Conservation (phyloP, 805 yeast genomes). For the Lachancea meyersii region DNA sequence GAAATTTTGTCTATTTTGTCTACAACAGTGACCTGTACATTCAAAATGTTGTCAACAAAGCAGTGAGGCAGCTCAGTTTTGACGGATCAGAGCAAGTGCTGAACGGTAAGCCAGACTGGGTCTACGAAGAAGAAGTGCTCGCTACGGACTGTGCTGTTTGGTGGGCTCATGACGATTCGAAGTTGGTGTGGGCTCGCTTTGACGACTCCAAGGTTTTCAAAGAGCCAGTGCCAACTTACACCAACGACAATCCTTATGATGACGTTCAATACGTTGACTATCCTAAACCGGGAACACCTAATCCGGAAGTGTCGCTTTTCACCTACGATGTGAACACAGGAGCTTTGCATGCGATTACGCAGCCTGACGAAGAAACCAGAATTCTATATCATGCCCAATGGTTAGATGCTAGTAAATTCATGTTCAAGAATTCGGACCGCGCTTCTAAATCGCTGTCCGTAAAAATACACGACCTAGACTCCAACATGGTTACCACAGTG, state of each 20-base stretch:
- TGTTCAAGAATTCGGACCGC: conserved; percentile 60
- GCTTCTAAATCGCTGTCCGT: conserved; percentile 50
- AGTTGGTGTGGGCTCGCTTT: conserved; percentile 47
- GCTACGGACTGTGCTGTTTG: conserved; percentile 54
- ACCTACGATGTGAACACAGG: conserved; percentile 36
- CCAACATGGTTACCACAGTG: conserved; percentile 33
- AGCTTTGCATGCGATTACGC: conserved; percentile 20
- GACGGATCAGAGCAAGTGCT: conserved; percentile 49
- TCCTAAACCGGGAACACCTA: conserved; percentile 65
- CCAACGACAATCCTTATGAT: conserved; percentile 41
- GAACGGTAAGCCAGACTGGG: conserved; percentile 78
- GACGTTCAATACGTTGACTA: conserved; percentile 44
- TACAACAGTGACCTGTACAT: conserved; percentile 50
- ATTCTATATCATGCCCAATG: conserved; percentile 59
- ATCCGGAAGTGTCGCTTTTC: conserved; percentile 49
- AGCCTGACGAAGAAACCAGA: conserved; percentile 19
- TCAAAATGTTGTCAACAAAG: conserved; percentile 30
- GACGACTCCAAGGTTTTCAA: conserved; percentile 55
- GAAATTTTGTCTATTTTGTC: conserved; percentile 51
- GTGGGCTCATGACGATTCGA: conserved; percentile 65
- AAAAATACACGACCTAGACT: conserved; percentile 37
- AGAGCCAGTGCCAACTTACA: conserved; percentile 47
- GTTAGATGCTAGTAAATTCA: conserved; percentile 44
- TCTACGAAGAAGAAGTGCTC: conserved; percentile 75
- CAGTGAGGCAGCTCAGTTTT: conserved; percentile 22